Percentiles rank a stretch among this genome's conserved stretches.
Evolutionary conservation across 345 rosid genomes (phyloP).

Genomic region (Raphanus sativus): DNA sequence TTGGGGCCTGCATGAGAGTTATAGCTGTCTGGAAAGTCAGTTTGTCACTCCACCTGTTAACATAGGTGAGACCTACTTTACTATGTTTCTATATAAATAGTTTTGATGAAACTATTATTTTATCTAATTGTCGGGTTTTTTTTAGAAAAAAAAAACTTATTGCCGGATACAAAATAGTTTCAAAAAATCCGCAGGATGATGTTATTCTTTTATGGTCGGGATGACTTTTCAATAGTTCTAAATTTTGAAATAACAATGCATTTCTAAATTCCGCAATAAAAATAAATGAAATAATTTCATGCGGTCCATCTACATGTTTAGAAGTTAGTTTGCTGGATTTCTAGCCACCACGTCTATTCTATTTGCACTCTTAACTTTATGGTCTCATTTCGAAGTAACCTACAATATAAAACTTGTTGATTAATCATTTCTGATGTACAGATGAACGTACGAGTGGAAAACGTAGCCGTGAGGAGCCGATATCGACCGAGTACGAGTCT

Average conservation of each 20-base stretch:
- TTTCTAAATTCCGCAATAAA: neutral
- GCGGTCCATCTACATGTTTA: neutral
- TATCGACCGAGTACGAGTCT: conserved; percentile 37
- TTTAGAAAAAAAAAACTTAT: too few relatives aligned
- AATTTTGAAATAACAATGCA: neutral
- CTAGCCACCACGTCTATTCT: neutral
- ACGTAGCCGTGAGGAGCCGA: conserved; percentile 50
- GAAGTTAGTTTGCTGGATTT: neutral
- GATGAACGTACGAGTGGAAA: conserved; percentile 48
- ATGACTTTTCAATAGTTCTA: neutral
- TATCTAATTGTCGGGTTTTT: neutral
- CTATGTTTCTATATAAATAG: neutral
- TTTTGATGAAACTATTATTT: neutral
- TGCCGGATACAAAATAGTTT: neutral
- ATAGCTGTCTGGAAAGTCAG: conserved; percentile 48
- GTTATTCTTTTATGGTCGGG: neutral
- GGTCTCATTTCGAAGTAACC: neutral
- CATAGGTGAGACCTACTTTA: conserved; percentile 42
- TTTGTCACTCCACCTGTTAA: conserved; percentile 29
- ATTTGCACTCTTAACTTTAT: neutral
- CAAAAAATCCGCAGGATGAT: too few relatives aligned
- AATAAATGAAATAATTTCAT: neutral
- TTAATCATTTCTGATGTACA: conserved; percentile 11
- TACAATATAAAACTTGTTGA: neutral
- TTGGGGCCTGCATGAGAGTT: conserved; percentile 59